Evolutionary conservation across 371 early-diverging fungal species (phyloP).

Genomic region (Syncephalastrum racemosum): DNA sequence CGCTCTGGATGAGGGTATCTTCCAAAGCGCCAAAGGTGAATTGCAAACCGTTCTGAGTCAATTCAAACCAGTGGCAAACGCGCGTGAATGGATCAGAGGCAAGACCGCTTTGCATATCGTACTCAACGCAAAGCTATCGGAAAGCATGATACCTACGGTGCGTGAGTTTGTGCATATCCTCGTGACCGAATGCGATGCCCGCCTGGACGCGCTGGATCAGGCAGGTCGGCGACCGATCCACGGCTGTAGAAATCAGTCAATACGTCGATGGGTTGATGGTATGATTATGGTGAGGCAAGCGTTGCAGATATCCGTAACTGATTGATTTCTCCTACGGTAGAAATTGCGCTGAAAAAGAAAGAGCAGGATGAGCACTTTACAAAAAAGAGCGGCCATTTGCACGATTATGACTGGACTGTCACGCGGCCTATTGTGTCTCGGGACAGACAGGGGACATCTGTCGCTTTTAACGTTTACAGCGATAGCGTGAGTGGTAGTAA

Average conservation of each 20-base stretch:
- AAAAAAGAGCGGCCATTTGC: too few relatives aligned
- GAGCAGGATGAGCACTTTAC: not conserved
- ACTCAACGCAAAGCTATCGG: conserved; percentile 1
- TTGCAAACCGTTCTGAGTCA: conserved; percentile 12
- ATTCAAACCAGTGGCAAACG: conserved; percentile 13
- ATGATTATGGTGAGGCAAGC: not conserved
- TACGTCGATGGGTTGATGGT: conserved; percentile 41
- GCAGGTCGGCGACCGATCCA: conserved; percentile 41
- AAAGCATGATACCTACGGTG: not conserved
- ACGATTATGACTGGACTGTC: conserved; percentile 6
- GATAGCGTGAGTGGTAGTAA: too few relatives aligned
- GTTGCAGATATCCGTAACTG: not conserved
- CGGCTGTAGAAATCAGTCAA: conserved; percentile 27
- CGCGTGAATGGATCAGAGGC: conserved; percentile 30
- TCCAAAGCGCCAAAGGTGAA: conserved; percentile 10
- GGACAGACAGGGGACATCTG: too few relatives aligned
- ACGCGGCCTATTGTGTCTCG: not conserved
- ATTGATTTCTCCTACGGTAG: not conserved
- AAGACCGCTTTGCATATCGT: conserved; percentile 49
- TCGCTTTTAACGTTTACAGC: too few relatives aligned
- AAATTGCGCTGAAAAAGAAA: not conserved
- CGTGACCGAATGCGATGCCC: conserved; percentile 26
- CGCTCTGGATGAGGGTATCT: not conserved
- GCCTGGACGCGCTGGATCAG: conserved; percentile 30
- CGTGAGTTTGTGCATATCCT: conserved; percentile 16